These are phyloP conservation scores for Monosporozyma solicola DNA, from an alignment of 805 yeast species.

Conservation along the genomic window DNA sequence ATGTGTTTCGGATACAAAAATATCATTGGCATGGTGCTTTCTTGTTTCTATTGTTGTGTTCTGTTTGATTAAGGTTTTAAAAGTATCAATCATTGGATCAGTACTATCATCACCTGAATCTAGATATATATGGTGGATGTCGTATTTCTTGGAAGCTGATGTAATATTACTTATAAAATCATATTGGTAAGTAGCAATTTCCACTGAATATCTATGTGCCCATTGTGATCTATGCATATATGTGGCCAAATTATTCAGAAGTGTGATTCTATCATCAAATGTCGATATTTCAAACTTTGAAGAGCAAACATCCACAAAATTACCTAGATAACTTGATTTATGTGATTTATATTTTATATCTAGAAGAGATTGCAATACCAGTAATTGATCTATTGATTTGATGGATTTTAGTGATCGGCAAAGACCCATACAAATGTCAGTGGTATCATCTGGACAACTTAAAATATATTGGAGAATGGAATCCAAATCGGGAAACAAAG, in stretches of 20 bases:
- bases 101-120: conserved; percentile 3
- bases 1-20: conserved; percentile 12
- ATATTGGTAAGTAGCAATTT: not conserved
- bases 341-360: not conserved
- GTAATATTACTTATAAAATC: not conserved
- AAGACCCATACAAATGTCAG: not conserved
- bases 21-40: not conserved
- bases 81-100: conserved; percentile 8
- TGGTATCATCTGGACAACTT: not conserved
- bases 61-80: not conserved
- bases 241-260: not conserved
- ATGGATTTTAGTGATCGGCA: conserved; percentile 4
- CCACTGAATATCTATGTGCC: not conserved
- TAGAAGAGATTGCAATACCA: not conserved
- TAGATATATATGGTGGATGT: not conserved
- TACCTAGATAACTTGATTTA: conserved; percentile 14
- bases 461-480: conserved; percentile 6
- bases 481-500: conserved; percentile 14
- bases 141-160: not conserved
- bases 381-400: conserved; percentile 4
- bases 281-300: conserved; percentile 10
- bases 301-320: conserved; percentile 9
- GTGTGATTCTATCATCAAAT: conserved; percentile 9
- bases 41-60: not conserved
- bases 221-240: not conserved